A percentile compares a stretch with the other conserved stretches of the same genome.
Conservation (phyloP, 225 moss, liverwort and hornwort species). For the Pseudisothecium myosuroides region DNA sequence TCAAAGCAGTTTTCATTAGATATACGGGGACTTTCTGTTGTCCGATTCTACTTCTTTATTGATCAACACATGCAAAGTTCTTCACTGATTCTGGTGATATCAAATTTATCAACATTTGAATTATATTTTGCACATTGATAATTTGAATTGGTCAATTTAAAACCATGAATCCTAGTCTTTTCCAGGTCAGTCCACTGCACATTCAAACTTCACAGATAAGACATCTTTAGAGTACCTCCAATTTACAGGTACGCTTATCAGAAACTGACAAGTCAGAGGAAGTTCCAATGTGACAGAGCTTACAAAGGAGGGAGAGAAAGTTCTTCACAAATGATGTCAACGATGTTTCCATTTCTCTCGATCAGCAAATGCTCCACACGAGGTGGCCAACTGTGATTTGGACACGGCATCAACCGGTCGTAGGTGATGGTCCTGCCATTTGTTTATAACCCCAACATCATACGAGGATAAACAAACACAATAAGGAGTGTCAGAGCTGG, state of each 20-base stretch:
- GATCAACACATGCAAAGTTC: background rate
- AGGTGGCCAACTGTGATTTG: conserved; percentile 53
- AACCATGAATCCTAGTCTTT: background rate
- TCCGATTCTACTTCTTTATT: background rate
- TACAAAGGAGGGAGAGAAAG: conserved; percentile 79
- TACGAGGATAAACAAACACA: background rate
- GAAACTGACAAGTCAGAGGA: background rate
- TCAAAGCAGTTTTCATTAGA: background rate
- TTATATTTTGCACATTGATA: background rate
- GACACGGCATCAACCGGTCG: conserved; percentile 75
- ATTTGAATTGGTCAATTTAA: background rate
- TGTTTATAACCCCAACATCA: background rate
- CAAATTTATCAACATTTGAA: background rate
- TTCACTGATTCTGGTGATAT: background rate
- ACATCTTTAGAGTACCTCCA: background rate
- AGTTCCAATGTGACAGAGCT: conserved; percentile 11
- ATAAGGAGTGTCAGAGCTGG: background rate
- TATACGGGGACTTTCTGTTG: background rate
- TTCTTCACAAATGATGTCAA: conserved; percentile 63
- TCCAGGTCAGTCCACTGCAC: background rate
- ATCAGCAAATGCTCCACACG: conserved; percentile 87
- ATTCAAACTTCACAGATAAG: background rate
- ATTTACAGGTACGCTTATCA: background rate
- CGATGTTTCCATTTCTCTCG: conserved; percentile 69
- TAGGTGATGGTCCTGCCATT: conserved; percentile 49